Percentiles rank a stretch among this genome's conserved stretches.
These are phyloP conservation scores for Saccharomycopsis sp. DNA, from an alignment of 805 yeast species.

Conservation along the genomic window DNA sequence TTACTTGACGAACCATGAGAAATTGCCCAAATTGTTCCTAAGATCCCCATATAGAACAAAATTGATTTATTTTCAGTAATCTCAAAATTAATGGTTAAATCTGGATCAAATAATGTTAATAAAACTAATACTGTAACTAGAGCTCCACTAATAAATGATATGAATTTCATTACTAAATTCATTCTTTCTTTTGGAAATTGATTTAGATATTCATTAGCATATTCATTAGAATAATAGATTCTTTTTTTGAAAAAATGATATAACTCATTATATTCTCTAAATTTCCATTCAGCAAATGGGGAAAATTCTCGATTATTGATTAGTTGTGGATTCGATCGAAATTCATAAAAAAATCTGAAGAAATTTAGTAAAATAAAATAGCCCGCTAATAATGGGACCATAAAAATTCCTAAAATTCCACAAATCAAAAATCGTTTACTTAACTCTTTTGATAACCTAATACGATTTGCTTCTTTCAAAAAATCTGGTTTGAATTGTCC, in stretches of 20 bases:
- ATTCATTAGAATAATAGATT: constrained; percentile 61
- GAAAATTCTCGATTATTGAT: constrained; percentile 82
- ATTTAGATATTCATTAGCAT: constrained; percentile 75
- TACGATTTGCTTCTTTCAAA: constrained; percentile 60
- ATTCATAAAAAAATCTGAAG: constrained; percentile 87
- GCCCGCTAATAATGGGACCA: constrained; percentile 78
- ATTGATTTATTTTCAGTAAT: constrained; percentile 72
- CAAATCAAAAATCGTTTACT: constrained; percentile 77
- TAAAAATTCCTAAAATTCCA: constrained; percentile 69
- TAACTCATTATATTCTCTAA: constrained; percentile 88
- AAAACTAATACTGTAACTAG: constrained; percentile 80
- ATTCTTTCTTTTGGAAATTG: constrained; percentile 83
- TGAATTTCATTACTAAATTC: constrained; percentile 44
- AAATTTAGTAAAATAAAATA: constrained; percentile 80
- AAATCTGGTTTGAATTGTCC: constrained; percentile 73
- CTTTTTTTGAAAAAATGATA: constrained; percentile 81
- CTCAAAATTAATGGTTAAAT: constrained; percentile 82
- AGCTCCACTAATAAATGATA: constrained; percentile 76
- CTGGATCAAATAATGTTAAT: constrained; percentile 74
- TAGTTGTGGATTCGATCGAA: constrained; percentile 76
- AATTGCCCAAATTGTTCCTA: constrained; percentile 84
- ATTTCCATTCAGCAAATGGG: constrained; percentile 90
- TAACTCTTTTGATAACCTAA: constrained; percentile 56
- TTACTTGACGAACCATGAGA: constrained; percentile 62
- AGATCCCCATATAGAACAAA: constrained; percentile 75